Evolutionary conservation across 345 rosid species (phyloP).

Genomic region (Lepidium didymum): DNA sequence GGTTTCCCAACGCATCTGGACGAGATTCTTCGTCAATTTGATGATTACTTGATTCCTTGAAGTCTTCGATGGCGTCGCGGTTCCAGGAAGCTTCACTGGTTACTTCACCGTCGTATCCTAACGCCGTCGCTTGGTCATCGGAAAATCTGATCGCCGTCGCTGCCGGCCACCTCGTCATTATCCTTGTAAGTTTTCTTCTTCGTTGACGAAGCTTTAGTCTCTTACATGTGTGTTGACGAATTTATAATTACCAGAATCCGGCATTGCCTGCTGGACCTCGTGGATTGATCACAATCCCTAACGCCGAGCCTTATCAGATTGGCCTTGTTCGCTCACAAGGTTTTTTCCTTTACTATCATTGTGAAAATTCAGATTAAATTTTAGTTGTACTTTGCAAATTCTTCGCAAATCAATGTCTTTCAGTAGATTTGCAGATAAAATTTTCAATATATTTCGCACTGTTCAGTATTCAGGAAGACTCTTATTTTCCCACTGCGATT

Average conservation of each 20-base stretch:
- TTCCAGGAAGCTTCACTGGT: constrained; percentile 79
- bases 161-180: constrained; percentile 72
- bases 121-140: constrained; percentile 88
- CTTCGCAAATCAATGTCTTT: not conserved
- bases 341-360: constrained; percentile 3
- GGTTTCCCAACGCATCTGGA: not conserved
- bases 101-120: constrained; percentile 68
- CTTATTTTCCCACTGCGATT: not conserved
- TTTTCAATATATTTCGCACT: not conserved
- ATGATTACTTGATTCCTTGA: not conserved
- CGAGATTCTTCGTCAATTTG: not conserved
- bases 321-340: constrained; percentile 63
- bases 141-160: constrained; percentile 91
- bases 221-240: not conserved
- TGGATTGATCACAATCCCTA: constrained; percentile 59
- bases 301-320: constrained; percentile 49
- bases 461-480: not conserved
- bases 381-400: not conserved
- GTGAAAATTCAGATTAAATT: not conserved
- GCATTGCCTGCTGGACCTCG: constrained; percentile 77
- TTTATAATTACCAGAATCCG: constrained; percentile 51
- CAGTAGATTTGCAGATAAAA: not conserved
- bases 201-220: not conserved
- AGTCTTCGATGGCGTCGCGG: constrained; percentile 51
- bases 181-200: constrained; percentile 43